A percentile compares a stretch with the other conserved stretches of the same genome.
These are phyloP conservation scores for Gnomoniopsis smithogilvyi DNA, from an alignment of 2,329 filamentous ascomycete genomes.

Conservation along the genomic window DNA sequence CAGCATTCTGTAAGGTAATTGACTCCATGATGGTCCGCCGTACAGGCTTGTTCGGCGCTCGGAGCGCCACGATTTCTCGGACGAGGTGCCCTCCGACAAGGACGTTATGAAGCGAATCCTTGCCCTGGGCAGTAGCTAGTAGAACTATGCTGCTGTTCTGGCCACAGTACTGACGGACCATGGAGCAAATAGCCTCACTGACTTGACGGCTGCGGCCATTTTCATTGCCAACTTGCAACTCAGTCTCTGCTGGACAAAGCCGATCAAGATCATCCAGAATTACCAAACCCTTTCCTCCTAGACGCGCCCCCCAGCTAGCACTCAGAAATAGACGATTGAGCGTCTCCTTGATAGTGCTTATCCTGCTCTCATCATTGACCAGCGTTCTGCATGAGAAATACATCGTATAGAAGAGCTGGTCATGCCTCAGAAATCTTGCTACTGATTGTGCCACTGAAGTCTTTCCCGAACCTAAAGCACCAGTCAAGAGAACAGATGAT, in stretches of 20 bases:
- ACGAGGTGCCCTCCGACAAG: conserved; percentile 90
- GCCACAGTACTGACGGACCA: conserved; percentile 80
- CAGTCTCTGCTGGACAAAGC: conserved; percentile 88
- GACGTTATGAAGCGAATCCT: conserved; percentile 87
- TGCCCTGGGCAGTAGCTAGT: conserved; percentile 86
- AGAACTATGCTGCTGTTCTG: conserved; percentile 79
- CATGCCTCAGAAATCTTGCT: conserved; percentile 67
- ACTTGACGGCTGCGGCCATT: conserved; percentile 90
- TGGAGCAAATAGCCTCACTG: conserved; percentile 80
- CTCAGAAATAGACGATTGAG: conserved; percentile 80
- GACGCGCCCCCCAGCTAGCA: conserved; percentile 85
- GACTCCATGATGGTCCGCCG: conserved; percentile 80
- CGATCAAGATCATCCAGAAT: conserved; percentile 92
- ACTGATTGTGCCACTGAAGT: conserved; percentile 75
- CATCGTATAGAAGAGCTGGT: conserved; percentile 74
- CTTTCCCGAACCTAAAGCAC: conserved; percentile 87
- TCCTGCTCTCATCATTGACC: conserved; percentile 84
- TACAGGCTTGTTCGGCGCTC: conserved; percentile 89
- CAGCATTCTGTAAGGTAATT: conserved; percentile 58
- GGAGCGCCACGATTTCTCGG: conserved; percentile 83
- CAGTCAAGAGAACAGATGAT: conserved; percentile 86
- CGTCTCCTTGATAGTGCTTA: conserved; percentile 88
- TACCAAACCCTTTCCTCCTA: conserved; percentile 80
- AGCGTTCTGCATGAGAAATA: conserved; percentile 87
- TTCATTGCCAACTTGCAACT: conserved; percentile 88